A percentile compares a stretch with the other conserved stretches of the same genome.
These are phyloP conservation scores for Lycium barbarum DNA, from an alignment of 257 asterid species.

Conservation along the genomic window DNA sequence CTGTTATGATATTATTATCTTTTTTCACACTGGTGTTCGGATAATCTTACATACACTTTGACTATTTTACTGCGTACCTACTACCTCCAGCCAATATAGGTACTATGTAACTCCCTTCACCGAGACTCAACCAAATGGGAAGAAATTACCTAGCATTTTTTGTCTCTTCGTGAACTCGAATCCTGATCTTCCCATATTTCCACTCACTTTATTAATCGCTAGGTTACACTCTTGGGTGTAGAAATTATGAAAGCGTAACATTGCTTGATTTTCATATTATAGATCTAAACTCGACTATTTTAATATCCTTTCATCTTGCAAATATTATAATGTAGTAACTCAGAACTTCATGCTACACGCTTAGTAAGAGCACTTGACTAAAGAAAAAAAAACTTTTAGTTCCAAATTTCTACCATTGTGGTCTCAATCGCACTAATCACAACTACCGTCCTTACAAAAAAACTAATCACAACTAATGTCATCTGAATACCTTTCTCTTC, in stretches of 20 bases:
- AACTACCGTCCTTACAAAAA: too few species aligned
- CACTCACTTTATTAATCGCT: background rate
- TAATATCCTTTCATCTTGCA: background rate
- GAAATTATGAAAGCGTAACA: background rate
- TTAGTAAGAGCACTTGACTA: background rate
- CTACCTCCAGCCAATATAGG: background rate
- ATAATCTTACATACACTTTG: background rate
- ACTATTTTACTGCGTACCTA: background rate
- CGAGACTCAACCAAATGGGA: background rate
- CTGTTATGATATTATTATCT: background rate
- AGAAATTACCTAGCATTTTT: background rate
- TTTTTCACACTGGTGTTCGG: background rate
- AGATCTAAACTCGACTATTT: background rate
- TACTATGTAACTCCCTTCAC: background rate
- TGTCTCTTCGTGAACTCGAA: background rate
- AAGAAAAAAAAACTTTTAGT: background rate
- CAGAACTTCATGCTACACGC: background rate
- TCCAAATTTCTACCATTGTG: background rate
- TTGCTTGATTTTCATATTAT: background rate
- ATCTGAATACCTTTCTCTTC: background rate
- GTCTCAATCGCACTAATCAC: background rate
- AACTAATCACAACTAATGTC: background rate
- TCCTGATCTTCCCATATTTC: background rate
- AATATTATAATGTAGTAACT: background rate
- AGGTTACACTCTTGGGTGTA: background rate